Base-by-base conservation (phyloP, 2,329 filamentous ascomycete species). In the Leptoxyphium fumago region DNA sequence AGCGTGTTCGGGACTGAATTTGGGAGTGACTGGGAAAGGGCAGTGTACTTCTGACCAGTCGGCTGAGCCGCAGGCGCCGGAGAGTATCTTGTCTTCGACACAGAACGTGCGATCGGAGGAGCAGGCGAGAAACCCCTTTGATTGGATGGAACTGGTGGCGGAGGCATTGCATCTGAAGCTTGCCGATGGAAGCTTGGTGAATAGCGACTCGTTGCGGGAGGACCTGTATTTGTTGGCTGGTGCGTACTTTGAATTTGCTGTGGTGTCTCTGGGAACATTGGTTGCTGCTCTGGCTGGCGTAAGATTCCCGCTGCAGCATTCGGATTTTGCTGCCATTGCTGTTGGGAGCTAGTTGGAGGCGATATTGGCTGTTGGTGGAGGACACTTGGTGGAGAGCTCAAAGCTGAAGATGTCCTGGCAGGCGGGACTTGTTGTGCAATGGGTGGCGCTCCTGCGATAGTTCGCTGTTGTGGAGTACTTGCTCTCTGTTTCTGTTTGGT, bases 81-180 rank as follows among this genome's bases (percentile, higher is more conserved):
- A 5, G 81, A 84, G 58, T 85, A 84, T 7, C 67, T 9, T 67
- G 68, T 52, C 67, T 67, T 30, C 61, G 57, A n/a, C 63, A 61
- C 11, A 59, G 38, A 40, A 14, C 53, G 55, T 38, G 42, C 49
- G 11, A 52, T 44, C 30, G 54, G 59, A 29, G 61, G 61, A 11
- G 58, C 61, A 17, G 61, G 60, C 10, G 62, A 62, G 39, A 63
- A 64, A 45, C 59, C 44, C 26, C 43, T 47, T 29, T 40, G 38
- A 18, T 18, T 17, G 11, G 14, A 28, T 13, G 38, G 21, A 11
- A 21, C 13, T 17, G 38, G 21, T 18, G 38, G 13, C 38, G 18
- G 11, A 14, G 15, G 40, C 47, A 48, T 26, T 26, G 21, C 21
- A 7, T 26, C 21, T 26, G 21, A 26, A 26, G 4, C 21, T 41